phyloP scores from a whole-genome alignment of 2,329 filamentous ascomycete genomes.

The Aphanoascus verrucosus region DNA sequence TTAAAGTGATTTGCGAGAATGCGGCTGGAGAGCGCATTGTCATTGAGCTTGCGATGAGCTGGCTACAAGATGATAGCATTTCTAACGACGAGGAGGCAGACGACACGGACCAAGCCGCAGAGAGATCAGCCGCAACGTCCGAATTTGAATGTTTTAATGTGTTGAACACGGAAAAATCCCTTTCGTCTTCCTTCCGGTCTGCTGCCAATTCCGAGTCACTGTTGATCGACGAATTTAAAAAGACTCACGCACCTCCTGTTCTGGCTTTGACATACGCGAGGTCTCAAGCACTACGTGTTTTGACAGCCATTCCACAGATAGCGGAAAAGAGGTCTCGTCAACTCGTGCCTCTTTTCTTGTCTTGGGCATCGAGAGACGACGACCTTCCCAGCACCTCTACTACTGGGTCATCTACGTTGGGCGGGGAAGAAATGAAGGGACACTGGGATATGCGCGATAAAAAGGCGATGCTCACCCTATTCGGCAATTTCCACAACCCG shows the following conservation, averaged over 20 bases:
- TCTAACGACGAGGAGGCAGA: not conserved
- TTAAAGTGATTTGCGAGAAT: slow-evolving; percentile 63
- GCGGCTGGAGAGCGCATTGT: slow-evolving; percentile 63
- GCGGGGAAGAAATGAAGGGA: slow-evolving; percentile 18
- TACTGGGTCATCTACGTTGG: slow-evolving; percentile 4
- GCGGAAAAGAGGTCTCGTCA: slow-evolving; percentile 79
- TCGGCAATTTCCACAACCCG: slow-evolving; percentile 78
- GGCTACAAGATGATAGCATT: slow-evolving; percentile 44
- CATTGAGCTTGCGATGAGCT: slow-evolving; percentile 62
- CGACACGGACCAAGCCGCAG: slow-evolving; percentile 14
- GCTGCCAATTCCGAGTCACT: slow-evolving; percentile 46
- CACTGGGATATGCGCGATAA: slow-evolving; percentile 54
- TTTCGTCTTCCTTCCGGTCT: slow-evolving; percentile 43
- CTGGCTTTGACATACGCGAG: slow-evolving; percentile 45
- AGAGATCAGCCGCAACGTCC: slow-evolving; percentile 20
- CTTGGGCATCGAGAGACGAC: slow-evolving; percentile 57
- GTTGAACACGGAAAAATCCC: slow-evolving; percentile 45
- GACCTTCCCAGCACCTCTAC: slow-evolving; percentile 10
- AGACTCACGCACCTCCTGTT: slow-evolving; percentile 41
- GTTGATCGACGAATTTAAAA: slow-evolving; percentile 55
- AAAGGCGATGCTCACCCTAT: slow-evolving; percentile 68
- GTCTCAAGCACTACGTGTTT: slow-evolving; percentile 66
- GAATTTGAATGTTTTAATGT: slow-evolving; percentile 79
- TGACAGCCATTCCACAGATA: slow-evolving; percentile 60
- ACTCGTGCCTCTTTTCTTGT: slow-evolving; percentile 74